A percentile compares a stretch with the other conserved stretches of the same genome.
Conservation (phyloP, 2,329 filamentous ascomycete genomes). For the Ophiocordyceps sinensis region DNA sequence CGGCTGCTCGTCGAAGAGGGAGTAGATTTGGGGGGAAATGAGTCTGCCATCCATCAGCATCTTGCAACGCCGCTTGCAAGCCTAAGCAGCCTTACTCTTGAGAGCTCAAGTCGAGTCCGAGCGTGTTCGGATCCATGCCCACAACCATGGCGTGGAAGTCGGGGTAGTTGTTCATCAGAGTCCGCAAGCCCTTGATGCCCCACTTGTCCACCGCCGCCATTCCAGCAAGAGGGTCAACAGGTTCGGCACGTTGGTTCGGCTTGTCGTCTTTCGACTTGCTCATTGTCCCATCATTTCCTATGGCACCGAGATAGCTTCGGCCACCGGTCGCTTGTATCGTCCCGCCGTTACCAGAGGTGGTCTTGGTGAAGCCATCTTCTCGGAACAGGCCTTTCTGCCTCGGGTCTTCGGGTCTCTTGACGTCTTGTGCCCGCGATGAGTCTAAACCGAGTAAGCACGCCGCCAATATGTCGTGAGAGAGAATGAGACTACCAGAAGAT, state of each 20-base stretch:
- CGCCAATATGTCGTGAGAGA: neutral
- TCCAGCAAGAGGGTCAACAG: conserved; percentile 43
- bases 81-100: conserved; percentile 34
- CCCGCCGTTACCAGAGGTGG: conserved; percentile 19
- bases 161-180: conserved; percentile 48
- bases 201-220: conserved; percentile 50
- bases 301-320: conserved; percentile 29
- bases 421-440: conserved; percentile 27
- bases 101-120: conserved; percentile 44
- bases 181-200: conserved; percentile 48
- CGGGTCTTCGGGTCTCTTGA: conserved; percentile 19
- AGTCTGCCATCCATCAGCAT: conserved; percentile 21
- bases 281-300: conserved; percentile 27
- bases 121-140: conserved; percentile 40
- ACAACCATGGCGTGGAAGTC: conserved; percentile 47
- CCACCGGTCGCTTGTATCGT: conserved; percentile 16
- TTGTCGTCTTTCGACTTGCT: conserved; percentile 29
- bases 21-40: conserved; percentile 46
- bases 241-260: conserved; percentile 22
- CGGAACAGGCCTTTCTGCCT: conserved; percentile 31
- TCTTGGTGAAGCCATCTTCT: conserved; percentile 24
- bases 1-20: conserved; percentile 44
- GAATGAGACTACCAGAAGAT: conserved; percentile 8
- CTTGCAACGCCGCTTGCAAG: neutral
- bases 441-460: conserved; percentile 12